Evolutionary conservation across 345 rosid species (phyloP).

Genomic region (Limnanthes douglasii): DNA sequence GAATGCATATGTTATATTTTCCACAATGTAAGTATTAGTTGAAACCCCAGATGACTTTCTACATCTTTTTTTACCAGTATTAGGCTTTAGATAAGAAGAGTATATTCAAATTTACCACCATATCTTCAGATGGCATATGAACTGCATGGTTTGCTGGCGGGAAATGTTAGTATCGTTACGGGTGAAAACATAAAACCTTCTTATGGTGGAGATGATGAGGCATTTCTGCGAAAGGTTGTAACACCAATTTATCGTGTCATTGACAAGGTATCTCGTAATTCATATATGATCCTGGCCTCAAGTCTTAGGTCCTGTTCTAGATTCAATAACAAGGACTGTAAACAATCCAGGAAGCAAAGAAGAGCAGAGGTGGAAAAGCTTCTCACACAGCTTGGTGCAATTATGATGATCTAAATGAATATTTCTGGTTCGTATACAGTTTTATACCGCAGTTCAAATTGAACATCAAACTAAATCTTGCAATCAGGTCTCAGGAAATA

Average conservation of each 20-base stretch:
- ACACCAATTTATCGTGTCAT: slow-evolving; percentile 80
- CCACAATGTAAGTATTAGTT: slow-evolving; percentile 55
- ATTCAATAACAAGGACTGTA: slow-evolving; percentile 8
- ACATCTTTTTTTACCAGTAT: slow-evolving; percentile 1
- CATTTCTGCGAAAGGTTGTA: slow-evolving; percentile 80
- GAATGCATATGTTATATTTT: slow-evolving; percentile 92
- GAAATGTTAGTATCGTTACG: slow-evolving; percentile 95
- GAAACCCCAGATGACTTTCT: slow-evolving; percentile 4
- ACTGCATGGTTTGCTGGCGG: slow-evolving; percentile 92
- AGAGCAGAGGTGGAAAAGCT: slow-evolving; percentile 62
- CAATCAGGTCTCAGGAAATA: too few relatives aligned
- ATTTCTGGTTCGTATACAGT: slow-evolving; percentile 63
- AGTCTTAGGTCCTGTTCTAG: slow-evolving; percentile 9
- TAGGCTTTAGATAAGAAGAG: slow-evolving; percentile 1
- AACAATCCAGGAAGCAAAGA: slow-evolving; percentile 62
- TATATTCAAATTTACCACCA: neutral
- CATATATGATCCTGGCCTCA: neutral
- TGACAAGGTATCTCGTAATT: slow-evolving; percentile 37
- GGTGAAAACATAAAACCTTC: slow-evolving; percentile 98
- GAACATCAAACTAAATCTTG: too few relatives aligned
- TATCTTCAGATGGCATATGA: slow-evolving; percentile 91
- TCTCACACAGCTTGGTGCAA: slow-evolving; percentile 88
- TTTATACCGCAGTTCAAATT: slow-evolving; percentile 1
- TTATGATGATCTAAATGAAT: slow-evolving; percentile 95
- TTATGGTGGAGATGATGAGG: slow-evolving; percentile 95